phyloP scores from a whole-genome alignment of 2,329 filamentous ascomycete species.

The Microcyclospora tardicrescens region DNA sequence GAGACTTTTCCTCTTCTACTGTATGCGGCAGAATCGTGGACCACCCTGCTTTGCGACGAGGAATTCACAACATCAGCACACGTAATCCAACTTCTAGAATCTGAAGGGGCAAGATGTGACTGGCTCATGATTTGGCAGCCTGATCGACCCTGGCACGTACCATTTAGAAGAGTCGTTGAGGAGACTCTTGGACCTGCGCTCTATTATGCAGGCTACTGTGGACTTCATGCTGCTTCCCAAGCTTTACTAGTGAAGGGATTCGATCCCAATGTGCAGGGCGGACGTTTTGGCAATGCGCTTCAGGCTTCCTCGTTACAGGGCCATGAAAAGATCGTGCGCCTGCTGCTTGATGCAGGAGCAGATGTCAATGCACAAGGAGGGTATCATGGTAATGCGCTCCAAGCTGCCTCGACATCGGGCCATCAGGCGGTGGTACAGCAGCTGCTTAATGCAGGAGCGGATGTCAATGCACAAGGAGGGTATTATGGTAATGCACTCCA shows the following conservation, averaged over 20 bases:
- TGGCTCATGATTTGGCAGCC: constrained; percentile 6
- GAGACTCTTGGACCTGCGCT: neutral
- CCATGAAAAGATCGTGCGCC: constrained; percentile 1
- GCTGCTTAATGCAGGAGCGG: constrained; percentile 9
- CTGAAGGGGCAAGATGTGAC: constrained; percentile 1
- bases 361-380: constrained; percentile 6
- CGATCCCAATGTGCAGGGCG: constrained; percentile 5
- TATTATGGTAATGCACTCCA: constrained; percentile 6
- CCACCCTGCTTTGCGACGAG: constrained; percentile 4
- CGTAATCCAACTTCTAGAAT: constrained; percentile 3
- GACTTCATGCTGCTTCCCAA: neutral
- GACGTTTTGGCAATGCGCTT: constrained; percentile 1
- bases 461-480: constrained; percentile 8
- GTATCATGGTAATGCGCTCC: constrained; percentile 1
- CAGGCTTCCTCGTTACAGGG: neutral
- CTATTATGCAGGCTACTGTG: constrained; percentile 3
- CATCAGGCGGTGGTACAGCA: constrained; percentile 5
- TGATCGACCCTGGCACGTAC: neutral
- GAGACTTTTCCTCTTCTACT: constrained; percentile 6
- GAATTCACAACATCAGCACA: neutral
- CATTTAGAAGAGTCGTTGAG: neutral
- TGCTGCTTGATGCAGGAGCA: constrained; percentile 5
- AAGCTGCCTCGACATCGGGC: no score
- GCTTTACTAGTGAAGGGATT: constrained; percentile 3
- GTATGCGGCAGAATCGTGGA: constrained; percentile 8